Conservation (phyloP, 139 green algal genomes). For the Chlorella sp. region DNA sequence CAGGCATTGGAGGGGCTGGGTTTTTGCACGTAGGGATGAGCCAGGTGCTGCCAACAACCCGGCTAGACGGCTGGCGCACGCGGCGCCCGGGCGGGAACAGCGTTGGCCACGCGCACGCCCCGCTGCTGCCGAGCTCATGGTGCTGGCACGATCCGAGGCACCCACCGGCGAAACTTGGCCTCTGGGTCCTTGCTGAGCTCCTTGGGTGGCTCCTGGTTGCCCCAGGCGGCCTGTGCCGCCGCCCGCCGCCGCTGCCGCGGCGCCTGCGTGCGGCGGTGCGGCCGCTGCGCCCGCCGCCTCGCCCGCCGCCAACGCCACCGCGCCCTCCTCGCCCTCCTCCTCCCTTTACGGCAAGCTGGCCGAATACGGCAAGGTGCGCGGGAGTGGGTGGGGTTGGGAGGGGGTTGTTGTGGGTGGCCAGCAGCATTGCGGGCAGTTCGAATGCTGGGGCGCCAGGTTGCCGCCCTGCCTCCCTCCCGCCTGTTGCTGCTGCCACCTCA, state of each 20-base stretch:
- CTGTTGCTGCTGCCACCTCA: neutral
- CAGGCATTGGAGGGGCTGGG: neutral
- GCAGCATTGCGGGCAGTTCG: no score
- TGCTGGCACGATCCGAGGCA: no score
- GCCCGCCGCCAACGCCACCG: neutral
- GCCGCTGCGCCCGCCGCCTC: neutral
- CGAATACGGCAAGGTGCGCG: neutral
- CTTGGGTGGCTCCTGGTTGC: neutral
- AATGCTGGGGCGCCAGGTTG: no score
- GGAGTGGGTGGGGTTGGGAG: neutral
- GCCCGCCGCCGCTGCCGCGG: neutral
- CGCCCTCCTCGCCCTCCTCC: neutral
- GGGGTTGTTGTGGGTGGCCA: no score
- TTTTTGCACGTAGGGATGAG: no score
- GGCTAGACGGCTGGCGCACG: neutral
- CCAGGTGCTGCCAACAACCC: neutral
- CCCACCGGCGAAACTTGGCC: constrained; percentile 38
- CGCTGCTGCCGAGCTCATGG: neutral
- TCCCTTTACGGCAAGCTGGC: neutral
- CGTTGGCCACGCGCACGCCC: neutral
- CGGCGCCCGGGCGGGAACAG: neutral
- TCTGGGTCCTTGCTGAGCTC: constrained; percentile 39
- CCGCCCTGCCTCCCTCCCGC: neutral
- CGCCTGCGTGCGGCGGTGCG: no score
- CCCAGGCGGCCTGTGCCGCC: neutral